Conservation (phyloP, 176 grass and related monocot species). For the Poa pratensis region DNA sequence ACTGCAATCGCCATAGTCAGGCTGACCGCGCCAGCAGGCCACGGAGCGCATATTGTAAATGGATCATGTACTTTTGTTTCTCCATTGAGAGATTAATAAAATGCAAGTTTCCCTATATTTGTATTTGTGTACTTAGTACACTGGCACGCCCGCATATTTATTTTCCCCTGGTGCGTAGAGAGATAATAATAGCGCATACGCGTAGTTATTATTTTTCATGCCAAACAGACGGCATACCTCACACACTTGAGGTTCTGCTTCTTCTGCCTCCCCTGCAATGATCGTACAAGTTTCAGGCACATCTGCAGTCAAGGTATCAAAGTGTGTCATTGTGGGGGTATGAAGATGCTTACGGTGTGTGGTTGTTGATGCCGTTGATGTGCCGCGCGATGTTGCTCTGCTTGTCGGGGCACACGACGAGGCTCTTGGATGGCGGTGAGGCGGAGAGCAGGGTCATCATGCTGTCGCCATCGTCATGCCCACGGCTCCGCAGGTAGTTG, state of each 20-base stretch:
- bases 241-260: constrained; percentile 99
- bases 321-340: not conserved
- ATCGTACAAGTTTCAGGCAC: not conserved
- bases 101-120: no score
- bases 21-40: no score
- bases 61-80: no score
- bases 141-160: no score
- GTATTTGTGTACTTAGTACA: no score
- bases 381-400: constrained; percentile 89
- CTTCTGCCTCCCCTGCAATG: constrained; percentile 78
- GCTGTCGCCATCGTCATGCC: constrained; percentile 93
- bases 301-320: not conserved
- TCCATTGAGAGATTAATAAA: no score
- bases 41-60: no score
- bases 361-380: constrained; percentile 98
- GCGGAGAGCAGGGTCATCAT: constrained; percentile 96
- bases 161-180: no score
- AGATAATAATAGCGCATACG: no score
- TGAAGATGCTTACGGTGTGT: constrained; percentile 51
- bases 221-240: constrained; percentile 59
- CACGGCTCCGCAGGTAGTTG: constrained; percentile 67
- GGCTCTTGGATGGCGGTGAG: constrained; percentile 51
- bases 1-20: no score
- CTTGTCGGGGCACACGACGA: constrained; percentile 87
- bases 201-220: no score